Evolutionary conservation across 495 filamentous ascomycete genomes (phyloP).

Genomic region (Podospora tetraspora): DNA sequence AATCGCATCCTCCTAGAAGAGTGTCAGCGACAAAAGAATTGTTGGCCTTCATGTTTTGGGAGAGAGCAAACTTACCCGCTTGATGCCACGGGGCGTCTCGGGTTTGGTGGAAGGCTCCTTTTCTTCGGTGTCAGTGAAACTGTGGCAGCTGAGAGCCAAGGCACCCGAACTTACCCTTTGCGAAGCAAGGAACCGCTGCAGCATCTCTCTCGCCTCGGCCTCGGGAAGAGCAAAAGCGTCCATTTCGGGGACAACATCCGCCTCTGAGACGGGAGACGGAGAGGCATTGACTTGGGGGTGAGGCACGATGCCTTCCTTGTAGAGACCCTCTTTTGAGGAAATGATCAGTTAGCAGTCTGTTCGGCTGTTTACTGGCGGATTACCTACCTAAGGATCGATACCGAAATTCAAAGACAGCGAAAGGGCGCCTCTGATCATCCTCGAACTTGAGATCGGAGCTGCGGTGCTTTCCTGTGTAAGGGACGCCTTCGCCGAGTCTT

Average conservation of each 20-base stretch:
- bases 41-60: too few relatives aligned
- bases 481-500: background rate
- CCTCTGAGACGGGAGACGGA: too few relatives aligned
- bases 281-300: background rate
- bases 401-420: conserved; percentile 18
- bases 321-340: background rate
- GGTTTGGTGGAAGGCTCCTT: background rate
- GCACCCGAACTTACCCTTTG: background rate
- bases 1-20: background rate
- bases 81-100: background rate
- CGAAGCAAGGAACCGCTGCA: background rate
- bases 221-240: background rate
- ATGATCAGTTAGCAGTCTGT: background rate
- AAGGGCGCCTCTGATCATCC: conserved; percentile 6
- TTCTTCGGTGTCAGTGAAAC: background rate
- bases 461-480: background rate
- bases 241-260: background rate
- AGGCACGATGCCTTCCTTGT: background rate
- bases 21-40: too few relatives aligned
- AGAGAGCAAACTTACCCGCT: background rate
- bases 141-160: too few relatives aligned
- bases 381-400: conserved; percentile 17
- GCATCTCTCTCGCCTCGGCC: background rate
- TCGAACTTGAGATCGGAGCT: background rate
- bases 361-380: background rate